Base-by-base conservation (phyloP, 1,284 basidiomycete genomes). In the Fistulina hepatica region DNA sequence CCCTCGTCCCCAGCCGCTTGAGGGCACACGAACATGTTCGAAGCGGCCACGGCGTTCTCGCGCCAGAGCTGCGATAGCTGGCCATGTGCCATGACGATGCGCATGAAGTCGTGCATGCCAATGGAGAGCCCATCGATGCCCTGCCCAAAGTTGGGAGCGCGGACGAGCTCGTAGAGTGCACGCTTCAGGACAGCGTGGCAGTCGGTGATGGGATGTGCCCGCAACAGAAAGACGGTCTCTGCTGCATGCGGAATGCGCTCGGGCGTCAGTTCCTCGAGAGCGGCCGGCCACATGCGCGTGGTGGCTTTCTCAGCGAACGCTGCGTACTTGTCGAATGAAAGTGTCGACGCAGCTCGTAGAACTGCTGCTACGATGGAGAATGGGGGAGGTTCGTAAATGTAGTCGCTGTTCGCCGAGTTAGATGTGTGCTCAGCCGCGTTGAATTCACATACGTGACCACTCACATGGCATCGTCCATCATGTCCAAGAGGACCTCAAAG, bases 81-180 rank as follows among this genome's bases (percentile, higher is more conserved):
- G n/a, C n/a, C n/a, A n/a, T n/a, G n/a, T n/a, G n/a, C n/a, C n/a
- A n/a, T n/a, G 7, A 9, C 6, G 13, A 44, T 31, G 8, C 32
- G 41, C 13, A 42, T 22, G 10, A 46, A 11, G 10, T 44, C 42
- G 9, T 13, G 21, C 15, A 6, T 34, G 33, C 35, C 9, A 28
- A 31, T 23, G 28, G n/a, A n/a, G n/a, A n/a, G n/a, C n/a, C 21
- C n/a, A 36, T 36, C 46, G 39, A 49, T 6, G 33, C 38, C 16
- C 15, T 33, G 16, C 15, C 30, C 16, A 20, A 19, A 6, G 33
- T 30, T 13, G 22, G 42, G 20, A 12, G 48, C 46, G 13, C 59
- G 50, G 3, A 59, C 45, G 15, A 65, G 51, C 41, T 64, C 61
- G 44, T 64, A 65, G 36, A 56, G 57, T 4, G 60, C 58, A 23